phyloP scores from a whole-genome alignment of 208 protist genomes.

The Leishmania arabica region DNA sequence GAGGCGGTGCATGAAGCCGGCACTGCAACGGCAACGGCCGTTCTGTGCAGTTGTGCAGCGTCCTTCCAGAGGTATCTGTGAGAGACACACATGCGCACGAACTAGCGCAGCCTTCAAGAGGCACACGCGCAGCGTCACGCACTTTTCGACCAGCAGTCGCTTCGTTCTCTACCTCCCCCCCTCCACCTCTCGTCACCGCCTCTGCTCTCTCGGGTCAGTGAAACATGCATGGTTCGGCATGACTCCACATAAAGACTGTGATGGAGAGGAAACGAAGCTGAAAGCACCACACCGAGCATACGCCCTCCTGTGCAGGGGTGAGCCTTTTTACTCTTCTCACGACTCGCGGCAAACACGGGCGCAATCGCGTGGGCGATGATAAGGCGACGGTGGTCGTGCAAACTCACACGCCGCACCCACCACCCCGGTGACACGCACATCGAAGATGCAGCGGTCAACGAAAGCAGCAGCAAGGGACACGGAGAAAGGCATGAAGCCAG shows the following conservation, averaged over 20 bases:
- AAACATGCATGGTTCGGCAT: not conserved
- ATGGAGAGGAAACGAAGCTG: not conserved
- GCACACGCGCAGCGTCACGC: not conserved
- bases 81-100: not conserved
- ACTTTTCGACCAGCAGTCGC: not conserved
- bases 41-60: not conserved
- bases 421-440: not conserved
- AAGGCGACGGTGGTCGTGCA: not conserved
- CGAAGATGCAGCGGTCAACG: not conserved
- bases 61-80: too few relatives aligned
- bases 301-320: not conserved
- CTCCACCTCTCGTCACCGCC: not conserved
- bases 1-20: not conserved
- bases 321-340: not conserved
- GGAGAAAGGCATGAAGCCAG: not conserved
- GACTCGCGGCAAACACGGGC: not conserved
- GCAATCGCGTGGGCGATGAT: not conserved
- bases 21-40: not conserved
- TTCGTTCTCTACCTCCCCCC: not conserved
- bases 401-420: not conserved
- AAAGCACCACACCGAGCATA: not conserved
- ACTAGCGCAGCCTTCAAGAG: not conserved
- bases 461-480: too few relatives aligned
- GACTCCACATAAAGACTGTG: not conserved
- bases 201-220: not conserved